phyloP scores from a whole-genome alignment of 2,329 filamentous ascomycete species.

The Fusarium sulawesiense region DNA sequence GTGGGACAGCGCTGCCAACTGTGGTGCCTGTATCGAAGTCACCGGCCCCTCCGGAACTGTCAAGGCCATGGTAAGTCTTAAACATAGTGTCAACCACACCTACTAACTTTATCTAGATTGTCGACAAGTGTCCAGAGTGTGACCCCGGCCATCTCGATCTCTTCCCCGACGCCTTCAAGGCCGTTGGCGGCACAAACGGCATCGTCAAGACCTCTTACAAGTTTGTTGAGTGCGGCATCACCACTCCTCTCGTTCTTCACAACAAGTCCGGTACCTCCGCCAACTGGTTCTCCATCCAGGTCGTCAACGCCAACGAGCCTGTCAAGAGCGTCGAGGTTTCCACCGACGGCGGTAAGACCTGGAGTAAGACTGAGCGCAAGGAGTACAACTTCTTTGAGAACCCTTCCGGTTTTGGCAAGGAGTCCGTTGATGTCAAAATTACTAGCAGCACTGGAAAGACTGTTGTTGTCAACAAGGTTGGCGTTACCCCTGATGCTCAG shows the following conservation, averaged over 20 bases:
- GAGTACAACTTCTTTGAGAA: slow-evolving; percentile 73
- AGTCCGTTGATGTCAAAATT: slow-evolving; percentile 65
- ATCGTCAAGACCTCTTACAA: slow-evolving; percentile 52
- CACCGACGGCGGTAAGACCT: slow-evolving; percentile 68
- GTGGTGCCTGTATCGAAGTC: slow-evolving; percentile 71
- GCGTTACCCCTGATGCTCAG: slow-evolving; percentile 51
- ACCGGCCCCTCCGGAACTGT: slow-evolving; percentile 67
- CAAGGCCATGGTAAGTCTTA: slow-evolving; percentile 68
- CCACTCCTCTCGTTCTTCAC: slow-evolving; percentile 55
- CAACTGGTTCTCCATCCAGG: slow-evolving; percentile 64
- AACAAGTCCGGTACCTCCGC: slow-evolving; percentile 58
- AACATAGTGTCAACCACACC: background rate
- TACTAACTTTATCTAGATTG: slow-evolving; percentile 48
- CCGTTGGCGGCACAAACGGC: slow-evolving; percentile 53
- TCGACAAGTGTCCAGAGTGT: slow-evolving; percentile 60
- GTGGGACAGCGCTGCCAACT: slow-evolving; percentile 67
- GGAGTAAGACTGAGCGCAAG: slow-evolving; percentile 65
- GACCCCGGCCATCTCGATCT: slow-evolving; percentile 56
- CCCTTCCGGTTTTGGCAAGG: slow-evolving; percentile 64
- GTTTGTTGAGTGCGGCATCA: slow-evolving; percentile 56
- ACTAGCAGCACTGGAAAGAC: slow-evolving; percentile 64
- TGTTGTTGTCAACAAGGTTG: slow-evolving; percentile 64
- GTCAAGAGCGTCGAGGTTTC: slow-evolving; percentile 69
- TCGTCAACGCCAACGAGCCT: slow-evolving; percentile 70
- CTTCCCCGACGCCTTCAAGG: slow-evolving; percentile 56